Percentiles rank a stretch among this genome's conserved stretches.
These are phyloP conservation scores for Alternaria sp. DNA, from an alignment of 2,329 filamentous ascomycete genomes.

Conservation along the genomic window DNA sequence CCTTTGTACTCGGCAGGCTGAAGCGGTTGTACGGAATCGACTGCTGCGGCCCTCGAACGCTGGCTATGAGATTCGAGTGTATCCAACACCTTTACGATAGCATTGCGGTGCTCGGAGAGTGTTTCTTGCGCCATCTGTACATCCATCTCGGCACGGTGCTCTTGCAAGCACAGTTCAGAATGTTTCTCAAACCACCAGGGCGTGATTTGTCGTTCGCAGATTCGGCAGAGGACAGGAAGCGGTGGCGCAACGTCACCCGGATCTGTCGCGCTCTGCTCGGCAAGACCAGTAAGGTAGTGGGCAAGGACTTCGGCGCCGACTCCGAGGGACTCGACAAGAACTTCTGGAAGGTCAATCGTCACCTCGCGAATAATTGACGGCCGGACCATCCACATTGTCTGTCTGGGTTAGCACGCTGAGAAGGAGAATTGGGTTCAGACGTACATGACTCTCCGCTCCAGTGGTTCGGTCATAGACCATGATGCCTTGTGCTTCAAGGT, in stretches of 20 bases:
- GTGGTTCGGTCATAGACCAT: constrained; percentile 94
- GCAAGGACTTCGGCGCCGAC: constrained; percentile 95
- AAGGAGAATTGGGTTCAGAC: constrained; percentile 48
- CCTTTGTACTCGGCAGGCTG: constrained; percentile 86
- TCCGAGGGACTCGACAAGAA: constrained; percentile 92
- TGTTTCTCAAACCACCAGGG: constrained; percentile 99
- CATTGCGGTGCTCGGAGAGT: constrained; percentile 88
- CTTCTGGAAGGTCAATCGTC: constrained; percentile 88
- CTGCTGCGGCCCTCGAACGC: constrained; percentile 63
- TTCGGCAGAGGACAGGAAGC: constrained; percentile 87
- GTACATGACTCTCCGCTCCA: constrained; percentile 88
- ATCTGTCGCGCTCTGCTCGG: constrained; percentile 81
- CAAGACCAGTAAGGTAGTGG: constrained; percentile 88
- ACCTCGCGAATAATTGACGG: constrained; percentile 91
- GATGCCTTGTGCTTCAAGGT: constrained; percentile 95
- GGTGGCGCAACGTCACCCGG: constrained; percentile 81
- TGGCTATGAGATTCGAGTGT: constrained; percentile 83
- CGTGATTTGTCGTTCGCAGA: constrained; percentile 95
- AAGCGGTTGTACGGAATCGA: constrained; percentile 56
- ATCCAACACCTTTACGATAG: constrained; percentile 94
- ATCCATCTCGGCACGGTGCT: constrained; percentile 97
- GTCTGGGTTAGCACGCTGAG: constrained; percentile 35
- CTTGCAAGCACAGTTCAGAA: constrained; percentile 92
- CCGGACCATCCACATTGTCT: constrained; percentile 99
- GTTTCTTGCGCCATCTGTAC: constrained; percentile 95